phyloP scores from a whole-genome alignment of 2,329 filamentous ascomycete genomes.

The Hypoxylon sp. region DNA sequence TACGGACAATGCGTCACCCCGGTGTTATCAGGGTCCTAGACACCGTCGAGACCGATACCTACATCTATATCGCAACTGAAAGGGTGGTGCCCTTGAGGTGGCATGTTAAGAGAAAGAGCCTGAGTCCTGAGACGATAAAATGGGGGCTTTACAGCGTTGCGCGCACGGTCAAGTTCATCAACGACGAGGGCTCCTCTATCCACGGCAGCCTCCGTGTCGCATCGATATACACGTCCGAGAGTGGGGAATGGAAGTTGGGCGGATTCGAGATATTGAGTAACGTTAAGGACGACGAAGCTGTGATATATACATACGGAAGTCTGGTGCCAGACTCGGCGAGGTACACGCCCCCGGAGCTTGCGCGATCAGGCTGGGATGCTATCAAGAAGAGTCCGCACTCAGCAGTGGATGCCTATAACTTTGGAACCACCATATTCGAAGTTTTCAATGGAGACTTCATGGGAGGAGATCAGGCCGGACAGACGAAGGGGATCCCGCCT shows the following conservation, averaged over 20 bases:
- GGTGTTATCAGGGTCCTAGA: constrained; percentile 95
- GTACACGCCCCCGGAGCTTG: constrained; percentile 90
- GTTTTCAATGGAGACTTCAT: constrained; percentile 89
- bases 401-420: constrained; percentile 89
- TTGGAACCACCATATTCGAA: constrained; percentile 87
- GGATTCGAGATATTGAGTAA: constrained; percentile 95
- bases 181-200: constrained; percentile 90
- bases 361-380: constrained; percentile 88
- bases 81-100: constrained; percentile 87
- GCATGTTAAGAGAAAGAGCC: constrained; percentile 89
- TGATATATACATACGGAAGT: constrained; percentile 94
- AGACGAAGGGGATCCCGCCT: constrained; percentile 87
- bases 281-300: constrained; percentile 93
- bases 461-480: constrained; percentile 83
- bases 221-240: constrained; percentile 93
- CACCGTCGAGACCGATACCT: constrained; percentile 94
- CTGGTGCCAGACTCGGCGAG: constrained; percentile 86
- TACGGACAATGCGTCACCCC: constrained; percentile 92
- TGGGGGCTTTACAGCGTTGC: constrained; percentile 93
- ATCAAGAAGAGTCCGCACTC: constrained; percentile 86
- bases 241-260: constrained; percentile 96
- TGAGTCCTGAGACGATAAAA: constrained; percentile 94
- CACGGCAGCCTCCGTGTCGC: constrained; percentile 89
- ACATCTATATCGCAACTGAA: constrained; percentile 97
- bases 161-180: constrained; percentile 95